A percentile compares a stretch with the other conserved stretches of the same genome.
phyloP scores from a whole-genome alignment of 257 asterid genomes.

The Ballota nigra region DNA sequence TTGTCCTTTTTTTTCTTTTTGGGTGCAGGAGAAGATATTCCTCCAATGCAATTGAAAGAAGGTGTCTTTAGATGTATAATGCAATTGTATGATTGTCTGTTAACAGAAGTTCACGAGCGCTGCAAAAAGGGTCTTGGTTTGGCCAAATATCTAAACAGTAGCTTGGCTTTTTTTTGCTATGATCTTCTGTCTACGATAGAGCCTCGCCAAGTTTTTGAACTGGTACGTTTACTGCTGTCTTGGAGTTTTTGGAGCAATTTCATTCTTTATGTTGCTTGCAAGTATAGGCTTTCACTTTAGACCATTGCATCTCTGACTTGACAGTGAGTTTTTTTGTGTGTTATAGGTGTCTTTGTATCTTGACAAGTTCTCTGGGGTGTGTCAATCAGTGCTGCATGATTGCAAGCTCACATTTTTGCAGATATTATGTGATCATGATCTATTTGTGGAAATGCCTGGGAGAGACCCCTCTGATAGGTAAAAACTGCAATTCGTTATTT shows the following conservation, averaged over 20 bases:
- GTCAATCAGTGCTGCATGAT: slow-evolving; percentile 91
- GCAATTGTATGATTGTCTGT: slow-evolving; percentile 91
- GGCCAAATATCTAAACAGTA: slow-evolving; percentile 93
- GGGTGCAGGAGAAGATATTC: slow-evolving; percentile 84
- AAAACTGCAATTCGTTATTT: slow-evolving; percentile 7
- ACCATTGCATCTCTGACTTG: not conserved
- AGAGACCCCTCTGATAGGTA: slow-evolving; percentile 99
- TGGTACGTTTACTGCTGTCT: slow-evolving; percentile 56
- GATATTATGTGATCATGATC: slow-evolving; percentile 96
- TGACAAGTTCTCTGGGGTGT: slow-evolving; percentile 96
- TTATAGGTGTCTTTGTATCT: slow-evolving; percentile 94
- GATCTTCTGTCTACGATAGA: slow-evolving; percentile 91
- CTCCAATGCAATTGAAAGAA: slow-evolving; percentile 98
- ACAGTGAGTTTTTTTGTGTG: slow-evolving; percentile 20
- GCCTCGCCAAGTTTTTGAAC: slow-evolving; percentile 99
- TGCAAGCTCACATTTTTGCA: slow-evolving; percentile 97
- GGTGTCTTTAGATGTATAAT: slow-evolving; percentile 94
- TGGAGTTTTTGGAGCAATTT: slow-evolving; percentile 5
- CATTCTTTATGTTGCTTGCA: not conserved
- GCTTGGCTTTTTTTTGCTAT: slow-evolving; percentile 97
- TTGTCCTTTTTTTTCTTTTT: not conserved
- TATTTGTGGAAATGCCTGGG: slow-evolving; percentile 99
- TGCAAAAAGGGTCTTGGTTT: slow-evolving; percentile 94
- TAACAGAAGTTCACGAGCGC: slow-evolving; percentile 99
- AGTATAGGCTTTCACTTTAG: not conserved